These are phyloP conservation scores for Nemania diffusa DNA, from an alignment of 2,329 filamentous ascomycete genomes.

Conservation along the genomic window DNA sequence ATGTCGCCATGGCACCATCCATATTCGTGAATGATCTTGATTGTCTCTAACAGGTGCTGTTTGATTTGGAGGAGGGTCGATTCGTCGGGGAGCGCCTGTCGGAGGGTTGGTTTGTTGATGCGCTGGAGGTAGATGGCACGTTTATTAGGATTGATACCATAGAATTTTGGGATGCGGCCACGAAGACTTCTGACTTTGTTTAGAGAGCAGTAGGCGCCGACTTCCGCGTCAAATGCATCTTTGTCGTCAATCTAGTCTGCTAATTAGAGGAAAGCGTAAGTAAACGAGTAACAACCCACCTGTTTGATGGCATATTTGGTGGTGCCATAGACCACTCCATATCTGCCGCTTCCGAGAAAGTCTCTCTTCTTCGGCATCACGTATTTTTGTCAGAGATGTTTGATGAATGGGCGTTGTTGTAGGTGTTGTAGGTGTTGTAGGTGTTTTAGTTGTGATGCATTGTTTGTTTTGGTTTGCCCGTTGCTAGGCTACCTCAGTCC, in stretches of 20 bases:
- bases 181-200: background rate
- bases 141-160: background rate
- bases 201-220: background rate
- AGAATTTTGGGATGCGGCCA: background rate
- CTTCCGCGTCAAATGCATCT: background rate
- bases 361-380: background rate
- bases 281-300: background rate
- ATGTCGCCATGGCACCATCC: background rate
- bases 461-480: background rate
- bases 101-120: background rate
- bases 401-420: background rate
- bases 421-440: background rate
- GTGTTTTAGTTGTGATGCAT: background rate
- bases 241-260: background rate
- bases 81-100: background rate
- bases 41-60: background rate
- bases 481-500: background rate
- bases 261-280: background rate
- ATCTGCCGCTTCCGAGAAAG: background rate
- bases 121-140: background rate
- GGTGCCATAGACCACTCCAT: background rate
- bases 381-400: background rate
- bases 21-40: background rate
- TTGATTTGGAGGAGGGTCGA: background rate
- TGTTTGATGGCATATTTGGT: slow-evolving; percentile 1